These are phyloP conservation scores for Cutaneotrichosporon sp. DNA, from an alignment of 1,284 basidiomycete species.

Conservation along the genomic window DNA sequence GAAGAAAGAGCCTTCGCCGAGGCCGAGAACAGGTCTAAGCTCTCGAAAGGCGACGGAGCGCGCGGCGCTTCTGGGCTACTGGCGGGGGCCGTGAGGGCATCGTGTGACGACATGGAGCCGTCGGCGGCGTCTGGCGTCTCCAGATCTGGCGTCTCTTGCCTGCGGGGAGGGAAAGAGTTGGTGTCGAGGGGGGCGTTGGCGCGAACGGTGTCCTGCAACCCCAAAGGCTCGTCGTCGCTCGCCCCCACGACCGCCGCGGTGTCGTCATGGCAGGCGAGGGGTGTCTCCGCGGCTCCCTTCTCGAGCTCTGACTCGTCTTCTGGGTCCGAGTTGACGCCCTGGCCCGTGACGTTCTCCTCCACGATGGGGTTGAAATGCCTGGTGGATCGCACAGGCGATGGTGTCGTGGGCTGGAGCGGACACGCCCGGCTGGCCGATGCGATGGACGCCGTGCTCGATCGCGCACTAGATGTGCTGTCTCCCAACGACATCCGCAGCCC, in stretches of 20 bases:
- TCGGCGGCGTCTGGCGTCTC: background rate
- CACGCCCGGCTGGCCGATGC: background rate
- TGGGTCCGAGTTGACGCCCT: no score
- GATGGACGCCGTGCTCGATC: background rate
- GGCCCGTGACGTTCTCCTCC: no score
- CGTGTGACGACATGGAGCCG: background rate
- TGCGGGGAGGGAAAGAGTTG: background rate
- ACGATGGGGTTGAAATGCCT: background rate
- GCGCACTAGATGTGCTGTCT: background rate
- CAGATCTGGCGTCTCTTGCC: background rate
- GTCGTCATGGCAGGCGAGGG: no score
- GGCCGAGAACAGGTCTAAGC: constrained; percentile 4
- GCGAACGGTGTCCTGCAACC: background rate
- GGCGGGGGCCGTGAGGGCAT: background rate
- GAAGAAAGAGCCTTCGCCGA: background rate
- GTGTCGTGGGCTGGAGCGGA: background rate
- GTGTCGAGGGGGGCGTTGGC: background rate
- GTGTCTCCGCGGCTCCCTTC: no score
- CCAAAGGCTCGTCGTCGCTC: no score
- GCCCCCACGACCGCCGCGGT: no score
- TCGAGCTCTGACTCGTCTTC: no score
- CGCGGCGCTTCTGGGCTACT: background rate
- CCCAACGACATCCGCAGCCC: background rate
- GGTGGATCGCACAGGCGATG: background rate
- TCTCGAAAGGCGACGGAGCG: background rate